phyloP scores from a whole-genome alignment of 1,139 yeast species.

The Protomyces macrosporus region DNA sequence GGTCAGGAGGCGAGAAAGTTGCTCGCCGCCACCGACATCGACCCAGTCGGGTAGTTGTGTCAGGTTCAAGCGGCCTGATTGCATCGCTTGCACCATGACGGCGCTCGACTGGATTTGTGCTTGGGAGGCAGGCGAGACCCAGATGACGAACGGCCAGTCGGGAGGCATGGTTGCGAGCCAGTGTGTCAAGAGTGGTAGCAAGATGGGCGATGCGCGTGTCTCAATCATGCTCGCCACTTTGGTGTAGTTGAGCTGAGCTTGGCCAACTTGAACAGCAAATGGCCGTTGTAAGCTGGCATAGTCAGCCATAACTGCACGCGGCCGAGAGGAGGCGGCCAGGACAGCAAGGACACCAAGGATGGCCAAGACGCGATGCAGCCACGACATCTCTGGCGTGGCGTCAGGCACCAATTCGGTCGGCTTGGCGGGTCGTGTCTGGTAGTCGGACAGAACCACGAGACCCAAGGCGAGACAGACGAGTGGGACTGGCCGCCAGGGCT shows the following conservation, averaged over 20 bases:
- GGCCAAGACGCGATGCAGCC: neutral
- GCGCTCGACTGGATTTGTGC: neutral
- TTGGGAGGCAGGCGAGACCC: neutral
- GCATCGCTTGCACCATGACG: neutral
- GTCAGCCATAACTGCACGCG: neutral
- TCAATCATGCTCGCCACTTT: conserved; percentile 23
- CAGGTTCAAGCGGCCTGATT: conserved; percentile 7
- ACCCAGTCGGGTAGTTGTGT: conserved; percentile 7
- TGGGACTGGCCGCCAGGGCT: neutral
- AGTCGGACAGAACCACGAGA: neutral
- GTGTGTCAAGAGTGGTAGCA: conserved; percentile 6
- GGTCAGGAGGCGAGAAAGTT: conserved; percentile 10
- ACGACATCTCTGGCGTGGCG: neutral
- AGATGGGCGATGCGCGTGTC: conserved; percentile 22
- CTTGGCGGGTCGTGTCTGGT: neutral
- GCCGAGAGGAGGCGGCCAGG: neutral
- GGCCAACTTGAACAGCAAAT: neutral
- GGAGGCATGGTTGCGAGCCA: conserved; percentile 17
- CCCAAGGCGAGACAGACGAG: neutral
- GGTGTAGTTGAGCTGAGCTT: conserved; percentile 8
- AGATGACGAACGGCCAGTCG: conserved; percentile 22
- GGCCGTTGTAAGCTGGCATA: neutral
- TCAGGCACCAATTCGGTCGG: neutral
- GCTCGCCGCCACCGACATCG: conserved; percentile 9
- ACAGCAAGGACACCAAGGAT: neutral